Conservation (phyloP, 2,329 filamentous ascomycete genomes). For the Neonectria sp. region DNA sequence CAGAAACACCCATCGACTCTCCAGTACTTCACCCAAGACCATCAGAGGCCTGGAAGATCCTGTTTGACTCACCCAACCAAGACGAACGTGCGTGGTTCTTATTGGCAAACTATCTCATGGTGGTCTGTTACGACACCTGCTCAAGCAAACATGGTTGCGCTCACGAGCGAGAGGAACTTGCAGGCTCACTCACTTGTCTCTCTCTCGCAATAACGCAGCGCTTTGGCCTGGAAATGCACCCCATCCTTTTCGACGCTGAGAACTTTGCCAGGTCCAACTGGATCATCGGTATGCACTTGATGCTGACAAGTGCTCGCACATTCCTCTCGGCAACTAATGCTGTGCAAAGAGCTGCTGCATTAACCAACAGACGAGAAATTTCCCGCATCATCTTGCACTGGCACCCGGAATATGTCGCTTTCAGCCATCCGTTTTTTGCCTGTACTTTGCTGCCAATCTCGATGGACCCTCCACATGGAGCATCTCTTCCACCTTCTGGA, state of each 20-base stretch:
- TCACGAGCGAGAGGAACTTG: neutral
- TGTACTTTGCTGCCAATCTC: neutral
- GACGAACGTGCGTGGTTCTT: constrained; percentile 3
- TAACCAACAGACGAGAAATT: neutral
- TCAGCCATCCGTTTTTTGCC: constrained; percentile 1
- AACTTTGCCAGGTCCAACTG: neutral
- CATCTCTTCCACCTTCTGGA: neutral
- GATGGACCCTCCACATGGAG: neutral
- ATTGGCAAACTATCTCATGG: constrained; percentile 2
- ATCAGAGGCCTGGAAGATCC: constrained; percentile 1
- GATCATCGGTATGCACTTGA: constrained; percentile 5
- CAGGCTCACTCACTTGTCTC: neutral
- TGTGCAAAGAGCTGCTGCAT: neutral
- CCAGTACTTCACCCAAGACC: neutral
- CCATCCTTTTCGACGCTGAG: neutral
- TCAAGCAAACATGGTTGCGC: neutral
- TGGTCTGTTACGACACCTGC: neutral
- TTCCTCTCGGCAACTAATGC: neutral
- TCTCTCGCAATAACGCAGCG: neutral
- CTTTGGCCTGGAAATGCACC: neutral
- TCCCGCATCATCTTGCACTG: constrained; percentile 4
- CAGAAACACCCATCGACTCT: neutral
- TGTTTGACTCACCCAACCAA: neutral
- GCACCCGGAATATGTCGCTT: neutral
- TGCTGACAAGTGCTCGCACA: neutral